Evolutionary conservation across 2,329 filamentous ascomycete genomes (phyloP).

Genomic region (Botrytis pseudocinerea): DNA sequence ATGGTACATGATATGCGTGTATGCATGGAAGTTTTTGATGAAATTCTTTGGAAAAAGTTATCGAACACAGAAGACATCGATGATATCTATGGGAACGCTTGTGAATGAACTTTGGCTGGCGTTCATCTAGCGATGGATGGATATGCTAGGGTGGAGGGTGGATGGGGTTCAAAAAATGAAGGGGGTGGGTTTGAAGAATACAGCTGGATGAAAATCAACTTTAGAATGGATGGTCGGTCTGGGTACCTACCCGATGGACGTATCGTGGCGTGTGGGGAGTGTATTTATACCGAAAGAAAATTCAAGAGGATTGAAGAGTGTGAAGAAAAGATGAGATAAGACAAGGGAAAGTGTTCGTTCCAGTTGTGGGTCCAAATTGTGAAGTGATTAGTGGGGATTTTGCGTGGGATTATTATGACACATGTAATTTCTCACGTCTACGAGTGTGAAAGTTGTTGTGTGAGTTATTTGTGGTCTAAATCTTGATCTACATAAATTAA

Average conservation of each 20-base stretch:
- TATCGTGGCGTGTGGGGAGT: background rate
- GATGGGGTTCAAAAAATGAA: background rate
- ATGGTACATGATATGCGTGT: constrained; percentile 12
- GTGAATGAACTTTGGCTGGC: constrained; percentile 16
- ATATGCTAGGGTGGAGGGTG: constrained; percentile 9
- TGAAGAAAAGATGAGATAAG: background rate
- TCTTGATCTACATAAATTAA: no score
- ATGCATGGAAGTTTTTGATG: constrained; percentile 7
- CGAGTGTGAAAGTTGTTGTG: background rate
- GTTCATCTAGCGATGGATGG: constrained; percentile 18
- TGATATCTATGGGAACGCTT: background rate
- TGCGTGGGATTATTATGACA: background rate
- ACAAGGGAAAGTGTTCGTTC: background rate
- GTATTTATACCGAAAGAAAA: background rate
- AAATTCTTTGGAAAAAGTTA: background rate
- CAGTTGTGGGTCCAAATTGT: background rate
- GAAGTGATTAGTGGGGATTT: background rate
- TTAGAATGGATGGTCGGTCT: constrained; percentile 1
- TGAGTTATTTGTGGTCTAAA: background rate
- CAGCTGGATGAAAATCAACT: background rate
- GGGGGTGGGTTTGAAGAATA: background rate
- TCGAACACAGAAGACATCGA: background rate
- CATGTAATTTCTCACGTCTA: no score
- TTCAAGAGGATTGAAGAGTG: background rate
- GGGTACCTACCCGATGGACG: background rate